A percentile compares a stretch with the other conserved stretches of the same genome.
Evolutionary conservation across 306 rosid genomes (phyloP).

Genomic region (Adenanthera pavonina): DNA sequence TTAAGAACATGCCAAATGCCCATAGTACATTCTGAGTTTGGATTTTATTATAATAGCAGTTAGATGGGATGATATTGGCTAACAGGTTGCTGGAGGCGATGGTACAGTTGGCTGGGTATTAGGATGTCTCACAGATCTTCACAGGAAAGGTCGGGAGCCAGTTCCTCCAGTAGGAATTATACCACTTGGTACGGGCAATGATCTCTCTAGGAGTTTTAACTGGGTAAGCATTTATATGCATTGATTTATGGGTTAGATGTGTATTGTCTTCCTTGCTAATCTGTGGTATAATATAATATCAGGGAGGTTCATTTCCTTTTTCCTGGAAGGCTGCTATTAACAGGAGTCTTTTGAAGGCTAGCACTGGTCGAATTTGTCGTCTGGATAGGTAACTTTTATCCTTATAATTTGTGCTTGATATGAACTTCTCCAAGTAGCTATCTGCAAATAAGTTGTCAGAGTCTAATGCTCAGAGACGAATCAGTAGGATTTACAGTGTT

Average conservation of each 20-base stretch:
- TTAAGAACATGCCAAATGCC: background rate
- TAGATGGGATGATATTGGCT: slow-evolving; percentile 42
- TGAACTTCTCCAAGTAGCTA: slow-evolving; percentile 17
- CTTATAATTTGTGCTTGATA: slow-evolving; percentile 13
- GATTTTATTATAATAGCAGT: slow-evolving; percentile 34
- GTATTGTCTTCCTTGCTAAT: slow-evolving; percentile 40
- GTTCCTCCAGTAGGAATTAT: slow-evolving; percentile 89
- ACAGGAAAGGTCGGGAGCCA: slow-evolving; percentile 55
- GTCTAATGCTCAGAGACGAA: background rate
- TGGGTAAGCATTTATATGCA: slow-evolving; percentile 71
- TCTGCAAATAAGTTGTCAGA: slow-evolving; percentile 2
- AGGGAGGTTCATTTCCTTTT: slow-evolving; percentile 99
- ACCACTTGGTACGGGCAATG: slow-evolving; percentile 99
- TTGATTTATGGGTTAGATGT: slow-evolving; percentile 28
- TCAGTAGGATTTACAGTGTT: background rate
- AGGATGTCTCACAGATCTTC: slow-evolving; percentile 82
- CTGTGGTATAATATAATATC: slow-evolving; percentile 42
- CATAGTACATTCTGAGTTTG: background rate
- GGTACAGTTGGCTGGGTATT: slow-evolving; percentile 99
- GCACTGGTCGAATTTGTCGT: slow-evolving; percentile 57
- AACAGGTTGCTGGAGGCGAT: slow-evolving; percentile 99
- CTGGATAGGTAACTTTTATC: slow-evolving; percentile 73
- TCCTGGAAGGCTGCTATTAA: slow-evolving; percentile 90
- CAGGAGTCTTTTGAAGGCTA: slow-evolving; percentile 69
- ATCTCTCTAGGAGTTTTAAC: slow-evolving; percentile 86